These are phyloP conservation scores for Desmodesmus armatus DNA, from an alignment of 139 green algal genomes.

Conservation along the genomic window DNA sequence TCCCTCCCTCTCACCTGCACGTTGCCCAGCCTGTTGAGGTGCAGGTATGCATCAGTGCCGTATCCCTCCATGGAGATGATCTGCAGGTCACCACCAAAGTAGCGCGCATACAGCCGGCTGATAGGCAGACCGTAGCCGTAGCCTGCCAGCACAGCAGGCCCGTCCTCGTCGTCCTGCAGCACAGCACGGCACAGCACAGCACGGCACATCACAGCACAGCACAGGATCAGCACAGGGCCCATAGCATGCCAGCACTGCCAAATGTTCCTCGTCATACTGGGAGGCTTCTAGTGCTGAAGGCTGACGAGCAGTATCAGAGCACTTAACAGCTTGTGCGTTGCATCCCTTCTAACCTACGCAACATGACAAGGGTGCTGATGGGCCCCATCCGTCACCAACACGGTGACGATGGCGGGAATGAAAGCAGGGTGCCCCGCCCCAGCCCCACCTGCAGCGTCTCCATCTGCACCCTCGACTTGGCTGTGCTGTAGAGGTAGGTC, in stretches of 20 bases:
- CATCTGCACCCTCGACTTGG: constrained; percentile 77
- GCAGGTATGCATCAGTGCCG: constrained; percentile 98
- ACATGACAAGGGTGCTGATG: no score
- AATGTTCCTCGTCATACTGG: no score
- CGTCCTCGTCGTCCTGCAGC: constrained; percentile 49
- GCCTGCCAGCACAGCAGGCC: constrained; percentile 81
- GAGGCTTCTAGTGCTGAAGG: no score
- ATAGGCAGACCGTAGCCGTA: constrained; percentile 99
- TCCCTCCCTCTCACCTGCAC: no score
- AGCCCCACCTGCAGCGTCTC: constrained; percentile 49
- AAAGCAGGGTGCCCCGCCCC: no score
- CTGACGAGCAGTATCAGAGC: no score
- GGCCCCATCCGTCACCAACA: no score
- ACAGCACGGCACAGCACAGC: not conserved
- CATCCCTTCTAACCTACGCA: no score
- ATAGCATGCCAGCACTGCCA: not conserved
- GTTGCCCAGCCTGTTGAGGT: constrained; percentile 96
- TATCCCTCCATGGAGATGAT: constrained; percentile 99
- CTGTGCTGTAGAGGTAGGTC: constrained; percentile 99
- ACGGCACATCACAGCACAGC: no score
- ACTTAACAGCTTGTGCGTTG: no score
- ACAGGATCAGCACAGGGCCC: not conserved
- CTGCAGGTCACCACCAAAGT: constrained; percentile 98
- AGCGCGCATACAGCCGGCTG: constrained; percentile 87
- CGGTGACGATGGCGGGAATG: no score